These are phyloP conservation scores for Aspergillus cavernicola DNA, from an alignment of 495 filamentous ascomycete genomes.

Conservation along the genomic window DNA sequence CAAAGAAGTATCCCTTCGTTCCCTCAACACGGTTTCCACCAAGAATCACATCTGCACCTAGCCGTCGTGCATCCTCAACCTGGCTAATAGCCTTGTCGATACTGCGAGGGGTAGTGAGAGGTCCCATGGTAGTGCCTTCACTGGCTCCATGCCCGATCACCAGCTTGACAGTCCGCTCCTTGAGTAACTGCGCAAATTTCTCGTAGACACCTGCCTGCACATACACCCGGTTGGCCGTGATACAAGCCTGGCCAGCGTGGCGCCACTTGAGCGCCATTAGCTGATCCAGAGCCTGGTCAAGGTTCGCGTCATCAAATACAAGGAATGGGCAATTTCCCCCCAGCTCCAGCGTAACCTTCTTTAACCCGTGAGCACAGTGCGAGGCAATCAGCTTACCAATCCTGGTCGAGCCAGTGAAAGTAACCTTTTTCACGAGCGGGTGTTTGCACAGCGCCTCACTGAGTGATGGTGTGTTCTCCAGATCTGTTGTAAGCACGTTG, in stretches of 20 bases:
- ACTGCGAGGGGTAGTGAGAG: conserved; percentile 60
- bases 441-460: conserved; percentile 64
- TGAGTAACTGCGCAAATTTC: conserved; percentile 50
- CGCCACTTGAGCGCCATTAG: conserved; percentile 64
- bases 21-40: conserved; percentile 51
- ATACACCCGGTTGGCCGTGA: conserved; percentile 70
- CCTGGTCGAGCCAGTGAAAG: conserved; percentile 68
- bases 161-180: conserved; percentile 51
- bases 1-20: conserved; percentile 64
- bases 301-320: conserved; percentile 69
- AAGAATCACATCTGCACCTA: conserved; percentile 56
- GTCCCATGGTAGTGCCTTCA: conserved; percentile 61
- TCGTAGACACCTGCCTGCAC: conserved; percentile 58
- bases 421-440: conserved; percentile 63
- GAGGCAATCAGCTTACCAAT: conserved; percentile 60
- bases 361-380: conserved; percentile 58
- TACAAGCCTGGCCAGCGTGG: conserved; percentile 68
- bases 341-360: conserved; percentile 70
- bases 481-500: conserved; percentile 52
- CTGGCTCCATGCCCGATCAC: conserved; percentile 61
- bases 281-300: conserved; percentile 57
- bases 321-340: conserved; percentile 75
- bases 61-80: conserved; percentile 58
- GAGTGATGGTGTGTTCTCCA: conserved; percentile 61
- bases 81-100: conserved; percentile 61